phyloP scores from a whole-genome alignment of 73 alveolate species.

The Tetrahymena thermophila region DNA sequence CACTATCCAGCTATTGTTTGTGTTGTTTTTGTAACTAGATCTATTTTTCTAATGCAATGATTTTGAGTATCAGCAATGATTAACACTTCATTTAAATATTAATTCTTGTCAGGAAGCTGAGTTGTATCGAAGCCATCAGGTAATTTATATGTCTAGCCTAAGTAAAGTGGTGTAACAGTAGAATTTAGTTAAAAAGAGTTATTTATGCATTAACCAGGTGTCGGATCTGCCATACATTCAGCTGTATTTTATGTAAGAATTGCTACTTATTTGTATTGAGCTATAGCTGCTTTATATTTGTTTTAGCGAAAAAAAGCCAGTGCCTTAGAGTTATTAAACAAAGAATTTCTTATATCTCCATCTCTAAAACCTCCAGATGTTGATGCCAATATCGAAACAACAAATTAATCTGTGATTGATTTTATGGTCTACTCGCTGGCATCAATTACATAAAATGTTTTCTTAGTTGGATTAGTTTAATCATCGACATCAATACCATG shows the following conservation, averaged over 20 bases:
- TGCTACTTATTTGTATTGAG: not conserved
- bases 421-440: not conserved
- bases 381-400: not conserved
- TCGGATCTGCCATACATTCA: not conserved
- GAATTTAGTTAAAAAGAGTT: not conserved
- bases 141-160: not conserved
- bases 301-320: not conserved
- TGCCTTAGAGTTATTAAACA: not conserved
- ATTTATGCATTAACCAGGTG: not conserved
- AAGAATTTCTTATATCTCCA: not conserved
- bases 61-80: not conserved
- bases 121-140: not conserved
- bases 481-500: not conserved
- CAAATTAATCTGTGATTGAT: not conserved
- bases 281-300: not conserved
- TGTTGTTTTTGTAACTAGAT: not conserved
- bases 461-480: not conserved
- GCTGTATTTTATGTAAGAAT: not conserved
- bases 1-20: not conserved
- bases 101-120: not conserved
- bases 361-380: not conserved
- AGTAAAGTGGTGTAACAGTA: not conserved
- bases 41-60: not conserved
- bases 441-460: not conserved
- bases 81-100: not conserved